A percentile compares a stretch with the other conserved stretches of the same genome.
Evolutionary conservation across 441 rosid genomes (phyloP).

Genomic region (Flueggea neowawraea): DNA sequence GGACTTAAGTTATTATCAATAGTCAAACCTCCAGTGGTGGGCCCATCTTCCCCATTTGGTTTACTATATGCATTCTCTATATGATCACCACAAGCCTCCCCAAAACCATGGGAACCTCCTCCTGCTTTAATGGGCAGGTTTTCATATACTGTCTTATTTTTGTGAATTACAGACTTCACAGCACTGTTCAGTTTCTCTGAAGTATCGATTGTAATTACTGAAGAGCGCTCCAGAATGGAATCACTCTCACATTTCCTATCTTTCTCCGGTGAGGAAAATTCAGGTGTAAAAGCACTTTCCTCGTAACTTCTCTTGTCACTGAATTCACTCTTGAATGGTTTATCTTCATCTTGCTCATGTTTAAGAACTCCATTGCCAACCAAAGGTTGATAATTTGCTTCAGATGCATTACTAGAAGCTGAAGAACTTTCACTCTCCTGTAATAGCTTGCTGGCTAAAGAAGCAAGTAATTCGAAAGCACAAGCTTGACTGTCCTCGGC

Average conservation of each 20-base stretch:
- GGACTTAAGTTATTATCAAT: constrained; percentile 21
- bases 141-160: constrained; percentile 20
- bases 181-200: constrained; percentile 29
- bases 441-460: constrained; percentile 63
- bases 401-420: constrained; percentile 33
- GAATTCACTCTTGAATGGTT: constrained; percentile 15
- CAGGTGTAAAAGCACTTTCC: constrained; percentile 26
- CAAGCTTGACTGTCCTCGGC: constrained; percentile 33
- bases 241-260: constrained; percentile 43
- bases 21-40: constrained; percentile 29
- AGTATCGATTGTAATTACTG: constrained; percentile 28
- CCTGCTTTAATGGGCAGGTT: constrained; percentile 28
- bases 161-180: constrained; percentile 31
- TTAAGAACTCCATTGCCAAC: constrained; percentile 34
- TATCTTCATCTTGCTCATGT: constrained; percentile 15
- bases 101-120: constrained; percentile 25
- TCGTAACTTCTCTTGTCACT: constrained; percentile 52
- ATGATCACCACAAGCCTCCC: constrained; percentile 29
- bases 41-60: constrained; percentile 23
- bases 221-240: constrained; percentile 37
- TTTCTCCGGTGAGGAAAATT: constrained; percentile 32
- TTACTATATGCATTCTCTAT: constrained; percentile 27
- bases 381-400: constrained; percentile 40
- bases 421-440: constrained; percentile 43
- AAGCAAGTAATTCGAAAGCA: constrained; percentile 73